A percentile compares a stretch with the other conserved stretches of the same genome.
phyloP scores from a whole-genome alignment of 768 basidiomycete species.

The Calvatia gigantea region DNA sequence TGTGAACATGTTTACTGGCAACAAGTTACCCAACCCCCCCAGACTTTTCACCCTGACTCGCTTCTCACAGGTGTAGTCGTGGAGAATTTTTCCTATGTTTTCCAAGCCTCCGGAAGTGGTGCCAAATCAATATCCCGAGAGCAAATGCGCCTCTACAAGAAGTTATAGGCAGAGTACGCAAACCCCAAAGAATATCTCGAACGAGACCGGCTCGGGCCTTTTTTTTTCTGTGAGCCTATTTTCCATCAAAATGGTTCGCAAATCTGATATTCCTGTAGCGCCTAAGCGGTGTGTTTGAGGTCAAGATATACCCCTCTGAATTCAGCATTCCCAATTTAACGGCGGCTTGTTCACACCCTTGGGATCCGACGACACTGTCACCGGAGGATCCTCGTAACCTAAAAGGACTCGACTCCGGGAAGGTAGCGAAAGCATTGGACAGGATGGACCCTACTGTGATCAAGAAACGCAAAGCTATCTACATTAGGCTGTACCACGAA shows the following conservation, averaged over 20 bases:
- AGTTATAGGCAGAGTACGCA: conserved; percentile 86
- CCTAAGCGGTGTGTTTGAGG: conserved; percentile 85
- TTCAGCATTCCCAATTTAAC: conserved; percentile 60
- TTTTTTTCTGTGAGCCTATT: conserved; percentile 77
- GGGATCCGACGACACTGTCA: conserved; percentile 29
- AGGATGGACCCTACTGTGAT: conserved; percentile 64
- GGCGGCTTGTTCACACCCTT: conserved; percentile 40
- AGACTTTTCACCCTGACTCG: not conserved
- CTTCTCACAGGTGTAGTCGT: conserved; percentile 76
- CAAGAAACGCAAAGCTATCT: conserved; percentile 63
- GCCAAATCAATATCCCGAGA: conserved; percentile 81
- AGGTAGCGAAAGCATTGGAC: conserved; percentile 54
- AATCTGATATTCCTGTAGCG: conserved; percentile 43
- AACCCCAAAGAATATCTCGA: conserved; percentile 74
- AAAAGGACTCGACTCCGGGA: conserved; percentile 55
- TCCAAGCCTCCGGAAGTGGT: conserved; percentile 80
- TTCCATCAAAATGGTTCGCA: too few species aligned
- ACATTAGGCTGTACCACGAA: conserved; percentile 82
- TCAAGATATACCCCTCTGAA: conserved; percentile 76
- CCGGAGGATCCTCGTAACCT: conserved; percentile 17
- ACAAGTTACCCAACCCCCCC: not conserved
- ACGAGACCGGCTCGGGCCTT: conserved; percentile 64
- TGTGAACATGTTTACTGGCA: conserved; percentile 92
- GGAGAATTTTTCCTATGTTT: conserved; percentile 94
- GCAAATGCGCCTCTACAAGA: conserved; percentile 94